Evolutionary conservation across 1,139 yeast species (phyloP), one percentile per base, ranked within the genome.

Genomic region (Taiozyma sp.): DNA sequence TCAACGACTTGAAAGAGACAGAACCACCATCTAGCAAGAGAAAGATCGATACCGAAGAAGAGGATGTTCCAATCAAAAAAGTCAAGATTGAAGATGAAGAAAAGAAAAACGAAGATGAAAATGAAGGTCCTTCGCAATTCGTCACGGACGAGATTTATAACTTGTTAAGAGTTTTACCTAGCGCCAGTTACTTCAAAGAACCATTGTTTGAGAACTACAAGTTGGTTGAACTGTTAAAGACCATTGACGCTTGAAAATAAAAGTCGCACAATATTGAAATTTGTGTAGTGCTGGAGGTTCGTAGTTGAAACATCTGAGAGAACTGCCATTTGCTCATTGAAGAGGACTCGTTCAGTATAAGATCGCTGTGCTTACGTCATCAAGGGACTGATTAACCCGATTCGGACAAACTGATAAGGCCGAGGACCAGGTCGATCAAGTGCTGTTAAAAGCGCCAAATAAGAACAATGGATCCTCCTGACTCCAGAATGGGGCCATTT

Each of bases 81-180:
- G 21, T 35, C 21, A 43, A 42, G n/a, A 24, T 10, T 4, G 43
- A 41, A 19, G 48, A 43, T 3, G 32, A 47, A 13, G 49, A 42
- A 13, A 16, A 14, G 9, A 47, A 43, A 13, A 7, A 2, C 41
- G 42, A 22, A 41, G 32, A 34, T 3, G 42, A 28, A 16, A 49
- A 45, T 3, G 55, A 46, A 10, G 48, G 46, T n/a, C 48, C 35
- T 21, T 42, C 45, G 41, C 45, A 56, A 19, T 55, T 57, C 32
- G 58, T 60, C 8, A 50, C 57, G 6, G 80, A 77, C 54, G 79
- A 78, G 35, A 68, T 81, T 22, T 78, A 78, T 59, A 77, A 78
- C 46, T 64, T 82, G 44, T 68, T 82, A 53, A 69, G 81, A 47
- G 72, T 75, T 1, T 68, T 82, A 47, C 88, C 88, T 10, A 58